Evolutionary conservation across 1,284 basidiomycete species (phyloP).

Genomic region (Trichosporon sp.): DNA sequence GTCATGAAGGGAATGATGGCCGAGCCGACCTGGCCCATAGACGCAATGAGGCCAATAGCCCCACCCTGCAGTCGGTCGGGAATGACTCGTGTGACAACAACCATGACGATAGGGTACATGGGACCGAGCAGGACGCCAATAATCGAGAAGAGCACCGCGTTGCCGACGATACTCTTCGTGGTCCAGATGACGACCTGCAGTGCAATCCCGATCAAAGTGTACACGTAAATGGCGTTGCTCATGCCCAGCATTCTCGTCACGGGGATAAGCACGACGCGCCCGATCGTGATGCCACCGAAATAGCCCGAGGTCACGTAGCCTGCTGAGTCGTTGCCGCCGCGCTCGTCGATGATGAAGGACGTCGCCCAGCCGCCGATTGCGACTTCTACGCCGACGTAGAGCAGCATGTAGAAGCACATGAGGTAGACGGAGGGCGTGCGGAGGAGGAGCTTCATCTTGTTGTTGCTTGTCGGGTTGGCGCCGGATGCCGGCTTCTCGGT

Average conservation of each 20-base stretch:
- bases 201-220: constrained; percentile 32
- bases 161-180: constrained; percentile 56
- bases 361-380: constrained; percentile 44
- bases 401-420: constrained; percentile 36
- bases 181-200: constrained; percentile 62
- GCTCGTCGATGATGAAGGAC: constrained; percentile 36
- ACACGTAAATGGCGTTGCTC: constrained; percentile 34
- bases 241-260: constrained; percentile 38
- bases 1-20: constrained; percentile 59
- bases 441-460: constrained; percentile 41
- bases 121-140: constrained; percentile 54
- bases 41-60: constrained; percentile 59
- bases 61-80: constrained; percentile 60
- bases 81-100: constrained; percentile 49
- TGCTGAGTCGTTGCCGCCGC: constrained; percentile 32
- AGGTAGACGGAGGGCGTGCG: constrained; percentile 28
- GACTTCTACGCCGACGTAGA: constrained; percentile 44
- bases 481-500: background rate
- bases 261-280: constrained; percentile 40
- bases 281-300: constrained; percentile 41
- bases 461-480: background rate
- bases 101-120: constrained; percentile 60
- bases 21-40: constrained; percentile 61
- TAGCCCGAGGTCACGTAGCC: constrained; percentile 44
- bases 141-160: constrained; percentile 58